phyloP scores from a whole-genome alignment of 495 filamentous ascomycete genomes.

The Talaromyces stipitatus region DNA sequence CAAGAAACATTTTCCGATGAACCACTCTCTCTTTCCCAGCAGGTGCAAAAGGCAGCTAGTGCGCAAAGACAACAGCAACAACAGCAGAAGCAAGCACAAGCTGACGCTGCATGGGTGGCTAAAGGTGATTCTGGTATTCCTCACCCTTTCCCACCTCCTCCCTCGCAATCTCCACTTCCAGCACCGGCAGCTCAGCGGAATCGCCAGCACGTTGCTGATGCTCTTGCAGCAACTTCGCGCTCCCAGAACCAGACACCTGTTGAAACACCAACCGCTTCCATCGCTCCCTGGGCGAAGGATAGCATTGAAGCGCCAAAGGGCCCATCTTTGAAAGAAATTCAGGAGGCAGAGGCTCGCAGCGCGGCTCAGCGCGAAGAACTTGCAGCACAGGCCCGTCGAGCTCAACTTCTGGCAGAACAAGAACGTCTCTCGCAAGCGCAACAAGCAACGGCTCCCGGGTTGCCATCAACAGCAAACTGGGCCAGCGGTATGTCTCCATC shows the following conservation, averaged over 20 bases:
- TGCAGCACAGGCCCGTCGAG: conserved; percentile 72
- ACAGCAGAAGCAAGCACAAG: conserved; percentile 30
- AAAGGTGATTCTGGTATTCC: conserved; percentile 58
- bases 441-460: conserved; percentile 57
- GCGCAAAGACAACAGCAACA: conserved; percentile 39
- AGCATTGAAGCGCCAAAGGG: conserved; percentile 69
- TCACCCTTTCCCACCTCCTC: conserved; percentile 68
- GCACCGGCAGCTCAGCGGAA: conserved; percentile 82
- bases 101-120: conserved; percentile 49
- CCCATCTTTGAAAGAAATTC: conserved; percentile 92
- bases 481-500: conserved; percentile 62
- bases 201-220: conserved; percentile 74
- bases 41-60: conserved; percentile 73
- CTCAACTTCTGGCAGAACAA: conserved; percentile 59
- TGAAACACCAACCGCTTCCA: conserved; percentile 53
- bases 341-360: conserved; percentile 87
- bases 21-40: conserved; percentile 70
- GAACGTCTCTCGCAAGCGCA: conserved; percentile 69
- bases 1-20: conserved; percentile 19
- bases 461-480: conserved; percentile 89
- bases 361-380: conserved; percentile 86
- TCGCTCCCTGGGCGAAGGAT: conserved; percentile 95
- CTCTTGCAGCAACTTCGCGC: conserved; percentile 60
- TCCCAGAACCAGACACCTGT: conserved; percentile 69
- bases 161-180: conserved; percentile 70